Conservation (phyloP, 1,284 basidiomycete genomes). For the Heliocybe sulcata region DNA sequence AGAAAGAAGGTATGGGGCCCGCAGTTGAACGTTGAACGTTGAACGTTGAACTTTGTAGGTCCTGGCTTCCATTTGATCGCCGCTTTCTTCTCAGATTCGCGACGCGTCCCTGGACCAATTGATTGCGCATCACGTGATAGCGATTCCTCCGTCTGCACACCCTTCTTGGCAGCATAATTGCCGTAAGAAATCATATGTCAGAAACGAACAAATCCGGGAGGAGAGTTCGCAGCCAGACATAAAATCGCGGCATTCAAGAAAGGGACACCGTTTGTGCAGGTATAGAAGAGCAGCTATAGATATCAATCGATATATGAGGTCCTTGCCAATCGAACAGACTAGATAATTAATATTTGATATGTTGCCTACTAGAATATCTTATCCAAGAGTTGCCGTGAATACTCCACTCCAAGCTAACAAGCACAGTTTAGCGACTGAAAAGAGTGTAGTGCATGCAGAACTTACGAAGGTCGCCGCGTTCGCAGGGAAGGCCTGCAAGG, state of each 20-base stretch:
- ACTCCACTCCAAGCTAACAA: constrained; percentile 22
- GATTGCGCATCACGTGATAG: neutral
- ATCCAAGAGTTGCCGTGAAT: constrained; percentile 21
- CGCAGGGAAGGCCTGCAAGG: constrained; percentile 76
- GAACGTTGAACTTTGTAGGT: no score
- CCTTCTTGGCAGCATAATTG: neutral
- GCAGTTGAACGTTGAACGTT: no score
- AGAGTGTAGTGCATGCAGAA: constrained; percentile 12
- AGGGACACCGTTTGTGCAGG: no score
- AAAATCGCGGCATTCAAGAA: no score
- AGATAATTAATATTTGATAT: neutral
- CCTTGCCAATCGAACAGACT: no score
- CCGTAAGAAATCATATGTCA: no score
- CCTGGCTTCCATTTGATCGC: neutral
- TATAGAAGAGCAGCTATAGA: no score
- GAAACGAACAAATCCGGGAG: no score
- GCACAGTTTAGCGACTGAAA: constrained; percentile 6
- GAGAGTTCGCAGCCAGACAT: no score
- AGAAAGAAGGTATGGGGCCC: neutral
- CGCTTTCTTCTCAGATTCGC: neutral
- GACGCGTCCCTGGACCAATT: neutral
- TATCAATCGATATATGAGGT: no score
- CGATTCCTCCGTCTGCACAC: no score
- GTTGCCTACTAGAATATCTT: constrained; percentile 12
- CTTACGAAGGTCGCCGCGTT: constrained; percentile 95